Percentiles rank a stretch among this genome's conserved stretches.
Evolutionary conservation across 176 grass and related monocot genomes (phyloP).

Genomic region (Poa annua): DNA sequence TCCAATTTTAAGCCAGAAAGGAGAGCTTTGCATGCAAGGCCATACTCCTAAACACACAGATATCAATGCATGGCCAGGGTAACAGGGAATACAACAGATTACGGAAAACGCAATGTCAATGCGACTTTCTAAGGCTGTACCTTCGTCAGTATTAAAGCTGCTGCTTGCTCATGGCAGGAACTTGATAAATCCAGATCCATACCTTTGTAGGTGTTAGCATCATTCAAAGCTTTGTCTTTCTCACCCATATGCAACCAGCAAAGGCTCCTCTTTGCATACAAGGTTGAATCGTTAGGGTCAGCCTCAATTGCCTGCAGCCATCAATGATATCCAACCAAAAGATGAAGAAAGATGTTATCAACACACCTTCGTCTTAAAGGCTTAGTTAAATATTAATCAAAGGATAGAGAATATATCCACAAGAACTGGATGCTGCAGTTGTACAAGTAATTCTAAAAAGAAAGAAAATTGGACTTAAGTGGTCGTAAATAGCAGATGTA

Average conservation of each 20-base stretch:
- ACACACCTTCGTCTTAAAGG: not conserved
- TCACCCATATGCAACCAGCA: conserved; percentile 35
- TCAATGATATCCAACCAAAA: not conserved
- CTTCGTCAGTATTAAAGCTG: conserved; percentile 2
- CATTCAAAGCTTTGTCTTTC: conserved; percentile 5
- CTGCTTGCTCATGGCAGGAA: conserved; percentile 19
- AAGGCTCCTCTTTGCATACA: conserved; percentile 28
- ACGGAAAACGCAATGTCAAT: not conserved
- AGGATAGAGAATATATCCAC: not conserved
- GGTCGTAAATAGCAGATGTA: not conserved
- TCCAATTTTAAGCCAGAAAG: conserved; percentile 7
- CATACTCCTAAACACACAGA: not conserved
- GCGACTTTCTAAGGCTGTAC: not conserved
- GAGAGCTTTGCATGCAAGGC: conserved; percentile 10
- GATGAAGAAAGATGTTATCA: not conserved
- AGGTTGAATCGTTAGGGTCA: conserved; percentile 32
- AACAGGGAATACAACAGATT: not conserved
- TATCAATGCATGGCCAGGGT: not conserved
- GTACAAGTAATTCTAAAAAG: not conserved
- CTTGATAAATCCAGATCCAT: conserved; percentile 4
- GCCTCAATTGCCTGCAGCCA: conserved; percentile 29
- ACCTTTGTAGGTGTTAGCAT: conserved; percentile 14
- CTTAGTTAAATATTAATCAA: not conserved
- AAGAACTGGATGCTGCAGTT: not conserved
- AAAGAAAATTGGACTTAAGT: not conserved